Evolutionary conservation across 768 basidiomycete species (phyloP), one percentile per base, ranked within the genome.

Genomic region (Collybia sordida): DNA sequence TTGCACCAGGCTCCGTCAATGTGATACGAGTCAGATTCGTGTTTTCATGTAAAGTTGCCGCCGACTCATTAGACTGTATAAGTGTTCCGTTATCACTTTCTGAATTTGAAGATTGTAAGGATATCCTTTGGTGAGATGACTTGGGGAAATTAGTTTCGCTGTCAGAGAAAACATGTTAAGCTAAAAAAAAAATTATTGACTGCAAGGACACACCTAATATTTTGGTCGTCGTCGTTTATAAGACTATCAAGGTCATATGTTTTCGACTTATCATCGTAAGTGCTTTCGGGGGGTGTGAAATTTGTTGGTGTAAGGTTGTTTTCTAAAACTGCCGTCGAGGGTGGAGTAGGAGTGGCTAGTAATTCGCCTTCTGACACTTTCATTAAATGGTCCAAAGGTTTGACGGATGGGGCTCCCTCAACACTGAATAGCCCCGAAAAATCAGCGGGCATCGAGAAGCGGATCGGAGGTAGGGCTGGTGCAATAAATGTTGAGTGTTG

Each of bases 401-500:
- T 73, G 49, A 78, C 61, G 8, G 79, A 68, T 14, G 74, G 72
- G 21, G 73, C 61, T 17, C 78, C 79, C 31, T 78, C 80, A 5
- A 83, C 80, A 57, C 68, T 81, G 44, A 90, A 75, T 15, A 90
- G 66, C 51, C 88, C 87, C 0, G 85, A 82, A 60, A 98, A 94
- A 64, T 96, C 93, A 0, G 82, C 73, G 51, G 83, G 88, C 71
- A 96, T 78, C 14, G 93, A 95, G 65, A 96, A 88, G n/a, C 90
- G 83, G 60, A 96, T 93, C 0, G 91, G 91, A 2, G 93, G 93
- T 23, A 94, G 73, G 3, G 91, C 89, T 34, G 93, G 93, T 0
- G 90, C 88, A 42, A 92, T 90, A 64, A 88, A 88, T 17, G 91
- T 91, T 5, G 88, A 74, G 58, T 79, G 80, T 6, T 86, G 84